Base-by-base conservation (phyloP, 1,284 basidiomycete species). In the Ustilago shanxiensis region DNA sequence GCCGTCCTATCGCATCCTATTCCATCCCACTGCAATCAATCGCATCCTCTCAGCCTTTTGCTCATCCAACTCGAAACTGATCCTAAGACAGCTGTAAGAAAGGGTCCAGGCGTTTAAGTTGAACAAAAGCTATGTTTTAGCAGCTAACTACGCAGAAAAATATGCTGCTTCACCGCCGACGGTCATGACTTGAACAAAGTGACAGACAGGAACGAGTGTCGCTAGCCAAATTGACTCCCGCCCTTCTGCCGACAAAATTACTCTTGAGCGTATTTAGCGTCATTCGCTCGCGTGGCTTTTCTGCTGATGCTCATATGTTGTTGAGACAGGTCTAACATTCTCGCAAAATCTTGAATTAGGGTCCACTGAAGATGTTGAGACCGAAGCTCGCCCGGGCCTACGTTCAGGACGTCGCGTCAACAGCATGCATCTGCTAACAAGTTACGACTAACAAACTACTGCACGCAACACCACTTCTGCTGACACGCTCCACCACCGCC, bases 281-380 rank as follows among this genome's bases (percentile, higher is more conserved):
- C 47, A n/a, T 20, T 49, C 44, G 56, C 56, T 58, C 56, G 29
- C 41, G 35, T 54, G 24, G 53, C 53, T 39, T 54, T 54, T 26
- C n/a, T 35, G 28, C 51, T 51, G 50, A n/a, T 33, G 4, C 18
- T n/a, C 3, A 37, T 10, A n/a, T 16, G 53, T 18, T 28, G 18
- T 35, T 55, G 35, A 55, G 35, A 55, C 2, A 26, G 6, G 24
- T 22, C 14, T 49, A 11, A 11, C 8, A 4, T 49, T 22, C 13
- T 8, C 31, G n/a, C 22, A n/a, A 13, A 0, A 13, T 6, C 54
- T 22, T 28, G 35, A 18, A 13, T 18, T 24, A 45, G 39, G 52
- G 52, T 54, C 33, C 53, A 55, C n/a, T n/a, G n/a, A n/a, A n/a
- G 41, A 11, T 3, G 35, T 10, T 14, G 9, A 37, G 20, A 44